phyloP scores from a whole-genome alignment of 805 yeast genomes.

The Helenozyma baotianmanensis region DNA sequence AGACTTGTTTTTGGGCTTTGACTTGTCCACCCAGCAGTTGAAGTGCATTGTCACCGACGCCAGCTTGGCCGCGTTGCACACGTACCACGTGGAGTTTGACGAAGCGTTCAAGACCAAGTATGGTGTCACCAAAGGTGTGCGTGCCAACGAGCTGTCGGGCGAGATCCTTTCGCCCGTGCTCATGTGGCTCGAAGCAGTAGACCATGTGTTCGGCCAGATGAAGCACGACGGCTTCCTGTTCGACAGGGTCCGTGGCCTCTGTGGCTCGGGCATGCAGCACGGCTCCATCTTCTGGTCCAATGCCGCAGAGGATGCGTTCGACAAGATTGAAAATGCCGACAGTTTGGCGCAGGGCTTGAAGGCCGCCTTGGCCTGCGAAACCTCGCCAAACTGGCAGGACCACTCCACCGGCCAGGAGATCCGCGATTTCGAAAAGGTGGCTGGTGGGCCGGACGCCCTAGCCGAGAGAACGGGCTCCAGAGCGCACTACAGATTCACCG shows the following conservation, averaged over 20 bases:
- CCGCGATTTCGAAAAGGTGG: constrained; percentile 50
- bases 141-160: constrained; percentile 46
- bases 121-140: constrained; percentile 71
- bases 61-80: constrained; percentile 46
- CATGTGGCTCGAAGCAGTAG: constrained; percentile 89
- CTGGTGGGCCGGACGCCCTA: constrained; percentile 55
- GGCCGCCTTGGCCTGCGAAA: constrained; percentile 53
- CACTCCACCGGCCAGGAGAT: constrained; percentile 78
- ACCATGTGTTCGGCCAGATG: constrained; percentile 54
- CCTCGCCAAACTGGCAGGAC: constrained; percentile 94
- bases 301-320: constrained; percentile 40
- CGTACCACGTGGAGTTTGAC: constrained; percentile 72
- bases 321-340: constrained; percentile 24
- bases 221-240: constrained; percentile 52
- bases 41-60: constrained; percentile 66
- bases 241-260: constrained; percentile 54
- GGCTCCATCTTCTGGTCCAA: constrained; percentile 81
- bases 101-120: constrained; percentile 52
- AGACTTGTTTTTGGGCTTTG: constrained; percentile 60
- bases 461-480: constrained; percentile 76
- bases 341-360: constrained; percentile 45
- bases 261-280: constrained; percentile 91
- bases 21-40: constrained; percentile 85
- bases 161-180: constrained; percentile 74
- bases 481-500: constrained; percentile 88